phyloP scores from a whole-genome alignment of 257 asterid species.

The Plantago ovata region DNA sequence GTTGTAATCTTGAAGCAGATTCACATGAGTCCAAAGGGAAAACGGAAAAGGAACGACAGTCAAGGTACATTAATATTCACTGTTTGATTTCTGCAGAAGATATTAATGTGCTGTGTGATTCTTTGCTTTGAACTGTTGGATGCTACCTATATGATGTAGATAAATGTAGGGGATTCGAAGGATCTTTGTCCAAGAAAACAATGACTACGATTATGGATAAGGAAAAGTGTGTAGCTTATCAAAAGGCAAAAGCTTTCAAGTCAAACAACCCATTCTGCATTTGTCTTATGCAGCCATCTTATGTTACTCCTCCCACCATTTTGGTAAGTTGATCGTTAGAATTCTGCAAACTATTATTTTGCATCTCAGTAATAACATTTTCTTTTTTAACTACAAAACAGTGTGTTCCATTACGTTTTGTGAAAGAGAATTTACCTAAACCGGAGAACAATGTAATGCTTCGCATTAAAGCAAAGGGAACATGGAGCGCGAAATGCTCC shows the following conservation, averaged over 20 bases:
- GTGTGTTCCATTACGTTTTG: not conserved
- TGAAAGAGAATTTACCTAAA: not conserved
- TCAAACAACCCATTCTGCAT: constrained; percentile 15
- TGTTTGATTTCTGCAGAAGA: not conserved
- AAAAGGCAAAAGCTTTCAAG: constrained; percentile 16
- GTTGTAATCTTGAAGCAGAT: not conserved
- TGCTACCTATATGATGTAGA: not conserved
- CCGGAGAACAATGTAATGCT: not conserved
- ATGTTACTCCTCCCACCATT: not conserved
- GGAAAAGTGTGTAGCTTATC: constrained; percentile 4
- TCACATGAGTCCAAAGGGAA: not conserved
- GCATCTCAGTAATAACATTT: not conserved
- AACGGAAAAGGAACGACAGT: not conserved
- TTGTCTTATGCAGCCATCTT: constrained; percentile 24
- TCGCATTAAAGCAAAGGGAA: not conserved
- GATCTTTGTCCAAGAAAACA: not conserved
- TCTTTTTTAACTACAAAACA: not conserved
- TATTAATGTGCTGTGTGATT: not conserved
- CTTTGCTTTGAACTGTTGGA: too few species aligned
- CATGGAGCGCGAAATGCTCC: not conserved
- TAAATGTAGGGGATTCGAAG: not conserved
- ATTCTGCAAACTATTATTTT: not conserved
- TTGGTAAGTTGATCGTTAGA: constrained; percentile 12
- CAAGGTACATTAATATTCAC: not conserved
- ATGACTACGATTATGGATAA: not conserved